Evolutionary conservation across 345 rosid genomes (phyloP), one percentile per base, ranked within the genome.

Genomic region (Fremontodendron californicum): DNA sequence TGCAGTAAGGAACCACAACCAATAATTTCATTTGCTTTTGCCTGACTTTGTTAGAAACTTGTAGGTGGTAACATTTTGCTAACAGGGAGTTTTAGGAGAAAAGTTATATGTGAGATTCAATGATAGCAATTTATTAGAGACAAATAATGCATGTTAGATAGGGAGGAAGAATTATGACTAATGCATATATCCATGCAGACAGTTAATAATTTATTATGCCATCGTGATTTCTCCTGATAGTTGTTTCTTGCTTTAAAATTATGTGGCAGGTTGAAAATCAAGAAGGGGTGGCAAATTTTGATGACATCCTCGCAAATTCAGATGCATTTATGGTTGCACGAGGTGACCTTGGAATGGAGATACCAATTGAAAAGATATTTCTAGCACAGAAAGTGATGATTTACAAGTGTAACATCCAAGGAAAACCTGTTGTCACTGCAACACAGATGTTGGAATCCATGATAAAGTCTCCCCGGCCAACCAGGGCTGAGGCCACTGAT

Each of bases 311-410:
- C 69, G 82, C 90, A 68, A 90, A 93, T 78, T 85, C 99, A 0
- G 99, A 95, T 77, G 99, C 99, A 5, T 95, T 95, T 79, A 95
- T 95, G 99, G 96, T 95, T 76, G 99, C 99, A 1, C 88, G 99
- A 46, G 99, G 99, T 46, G 99, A 95, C 80, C 94, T 95, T 0
- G 99, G 99, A 60, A 95, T 95, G 99, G 99, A 95, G 83, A 95
- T 95, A 77, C 99, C 99, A 0, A 95, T 95, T 5, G 99, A 95
- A 71, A 95, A 95, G 87, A 95, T 95, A 60, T 95, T 95, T 85
- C 80, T 95, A 29, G 99, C 99, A 11, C 99, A 95, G 89, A 95
- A 95, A 78, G 98, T 93, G n/a, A 95, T 95, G 99, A 88, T 95
- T 83, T 93, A 92, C 91, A 95, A 95, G 85, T 95, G 98, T 84